A percentile compares a stretch with the other conserved stretches of the same genome.
Evolutionary conservation across 306 rosid species (phyloP).

Genomic region (Gastrolobium bilobum): DNA sequence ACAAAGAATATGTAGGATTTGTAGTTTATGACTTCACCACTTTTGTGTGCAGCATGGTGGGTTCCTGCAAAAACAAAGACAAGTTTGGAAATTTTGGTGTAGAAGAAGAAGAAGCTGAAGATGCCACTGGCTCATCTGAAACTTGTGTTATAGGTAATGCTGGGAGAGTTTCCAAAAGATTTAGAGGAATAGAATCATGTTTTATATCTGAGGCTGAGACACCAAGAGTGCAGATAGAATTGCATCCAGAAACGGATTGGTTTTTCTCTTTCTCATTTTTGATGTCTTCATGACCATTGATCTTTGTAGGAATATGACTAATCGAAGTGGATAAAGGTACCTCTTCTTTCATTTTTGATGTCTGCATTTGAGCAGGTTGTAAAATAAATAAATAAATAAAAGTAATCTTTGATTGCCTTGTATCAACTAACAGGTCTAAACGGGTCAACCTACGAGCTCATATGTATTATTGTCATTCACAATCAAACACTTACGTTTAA

Average conservation of each 20-base stretch:
- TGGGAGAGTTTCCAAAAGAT: slow-evolving; percentile 79
- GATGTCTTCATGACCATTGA: slow-evolving; percentile 47
- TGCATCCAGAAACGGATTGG: slow-evolving; percentile 41
- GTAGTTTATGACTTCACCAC: slow-evolving; percentile 46
- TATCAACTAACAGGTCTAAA: too few species aligned
- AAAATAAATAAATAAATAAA: too few species aligned
- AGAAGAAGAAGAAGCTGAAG: slow-evolving; percentile 56
- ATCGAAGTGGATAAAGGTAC: slow-evolving; percentile 48
- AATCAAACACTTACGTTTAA: too few species aligned
- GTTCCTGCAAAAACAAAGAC: slow-evolving; percentile 71
- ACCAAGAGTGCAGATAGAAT: slow-evolving; percentile 33
- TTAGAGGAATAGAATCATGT: slow-evolving; percentile 61
- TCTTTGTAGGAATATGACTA: slow-evolving; percentile 44
- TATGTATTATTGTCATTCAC: too few species aligned
- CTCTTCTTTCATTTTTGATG: slow-evolving; percentile 51
- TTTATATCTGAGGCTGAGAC: slow-evolving; percentile 42
- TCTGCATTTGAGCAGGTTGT: too few species aligned
- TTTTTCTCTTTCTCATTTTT: slow-evolving; percentile 35
- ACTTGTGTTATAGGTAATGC: slow-evolving; percentile 41
- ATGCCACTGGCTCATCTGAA: slow-evolving; percentile 50
- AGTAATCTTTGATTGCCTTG: too few species aligned
- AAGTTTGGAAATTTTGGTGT: slow-evolving; percentile 63
- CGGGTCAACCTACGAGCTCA: too few species aligned
- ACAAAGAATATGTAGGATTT: slow-evolving; percentile 42
- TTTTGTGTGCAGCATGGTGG: slow-evolving; percentile 52